Conservation (phyloP, 257 asterid species). For the Penstemon eatonii region DNA sequence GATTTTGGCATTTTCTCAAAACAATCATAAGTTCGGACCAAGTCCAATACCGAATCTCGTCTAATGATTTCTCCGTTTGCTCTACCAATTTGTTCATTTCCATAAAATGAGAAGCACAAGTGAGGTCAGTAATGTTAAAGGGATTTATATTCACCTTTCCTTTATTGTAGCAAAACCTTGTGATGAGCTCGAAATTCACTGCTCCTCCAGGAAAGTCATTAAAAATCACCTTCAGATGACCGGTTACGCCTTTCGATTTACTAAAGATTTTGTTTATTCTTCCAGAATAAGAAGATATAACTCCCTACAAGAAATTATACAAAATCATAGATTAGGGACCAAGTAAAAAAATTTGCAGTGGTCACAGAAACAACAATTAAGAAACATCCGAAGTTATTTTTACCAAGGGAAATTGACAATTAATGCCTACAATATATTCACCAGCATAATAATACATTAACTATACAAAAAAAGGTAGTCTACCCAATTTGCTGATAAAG, state of each 20-base stretch:
- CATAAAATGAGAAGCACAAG: slow-evolving; percentile 63
- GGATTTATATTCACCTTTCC: slow-evolving; percentile 54
- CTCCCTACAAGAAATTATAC: slow-evolving; percentile 44
- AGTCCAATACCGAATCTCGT: slow-evolving; percentile 60
- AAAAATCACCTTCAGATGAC: slow-evolving; percentile 63
- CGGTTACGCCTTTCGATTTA: slow-evolving; percentile 42
- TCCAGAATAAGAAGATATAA: slow-evolving; percentile 60
- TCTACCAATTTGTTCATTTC: slow-evolving; percentile 60
- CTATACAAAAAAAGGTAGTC: neutral
- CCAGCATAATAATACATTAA: neutral
- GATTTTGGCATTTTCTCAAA: slow-evolving; percentile 52
- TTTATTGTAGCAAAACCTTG: slow-evolving; percentile 68
- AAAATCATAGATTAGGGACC: neutral
- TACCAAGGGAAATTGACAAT: neutral
- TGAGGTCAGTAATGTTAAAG: slow-evolving; percentile 46
- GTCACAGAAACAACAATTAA: neutral
- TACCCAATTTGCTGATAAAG: slow-evolving; percentile 28
- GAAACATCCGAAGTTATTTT: neutral
- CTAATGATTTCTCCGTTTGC: slow-evolving; percentile 51
- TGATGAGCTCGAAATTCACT: slow-evolving; percentile 64
- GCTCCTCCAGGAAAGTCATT: slow-evolving; percentile 91
- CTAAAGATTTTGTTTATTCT: slow-evolving; percentile 49
- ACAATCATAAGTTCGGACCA: slow-evolving; percentile 76
- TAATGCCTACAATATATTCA: neutral
- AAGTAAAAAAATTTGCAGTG: neutral